Evolutionary conservation across 257 asterid species (phyloP), one percentile per base, ranked within the genome.

Genomic region (Penstemon davidsonii): DNA sequence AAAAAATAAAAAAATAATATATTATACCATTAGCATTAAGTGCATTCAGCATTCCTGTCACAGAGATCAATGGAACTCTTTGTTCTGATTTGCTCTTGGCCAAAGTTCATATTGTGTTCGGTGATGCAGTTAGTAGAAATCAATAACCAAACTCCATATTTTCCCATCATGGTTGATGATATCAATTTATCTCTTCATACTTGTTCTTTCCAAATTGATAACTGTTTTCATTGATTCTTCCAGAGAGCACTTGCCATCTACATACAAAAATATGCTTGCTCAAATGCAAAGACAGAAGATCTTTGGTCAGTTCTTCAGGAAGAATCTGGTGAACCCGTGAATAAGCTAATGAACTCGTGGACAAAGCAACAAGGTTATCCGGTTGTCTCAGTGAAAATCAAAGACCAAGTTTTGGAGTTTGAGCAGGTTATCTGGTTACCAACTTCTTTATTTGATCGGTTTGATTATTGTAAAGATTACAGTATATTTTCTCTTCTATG

Each of bases 241-340:
- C 69, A 92, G 98, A 85, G 87, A 63, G 95, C 89, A 54, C 92
- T 92, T 78, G 98, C 98, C 51, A 78, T 90, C 59, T 92, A 92
- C 86, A 80, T 92, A 55, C 86, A 92, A 79, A 86, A 33, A 75
- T 82, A 82, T 69, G 97, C 97, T 60, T 83, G 92, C 85, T 85
- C 89, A 53, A 92, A 92, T 81, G 93, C 98, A 69, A 92, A 83
- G 82, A 92, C 98, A 46, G 96, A 89, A 80, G 98, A 92, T 79
- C 76, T 92, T 70, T 92, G 98, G 98, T 82, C 97, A 53, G 98
- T 86, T 75, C 97, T 92, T 63, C 62, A 92, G 82, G 90, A 89
- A 75, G 91, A 76, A 69, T 92, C 98, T 76, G 92, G 97, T 70
- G 96, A 92, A 76, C 98, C 96, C 13, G 98, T 92, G 75, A 92